Evolutionary conservation across 2,329 filamentous ascomycete genomes (phyloP), one percentile per base, ranked within the genome.

Genomic region (Pseudogymnoascus sp.): DNA sequence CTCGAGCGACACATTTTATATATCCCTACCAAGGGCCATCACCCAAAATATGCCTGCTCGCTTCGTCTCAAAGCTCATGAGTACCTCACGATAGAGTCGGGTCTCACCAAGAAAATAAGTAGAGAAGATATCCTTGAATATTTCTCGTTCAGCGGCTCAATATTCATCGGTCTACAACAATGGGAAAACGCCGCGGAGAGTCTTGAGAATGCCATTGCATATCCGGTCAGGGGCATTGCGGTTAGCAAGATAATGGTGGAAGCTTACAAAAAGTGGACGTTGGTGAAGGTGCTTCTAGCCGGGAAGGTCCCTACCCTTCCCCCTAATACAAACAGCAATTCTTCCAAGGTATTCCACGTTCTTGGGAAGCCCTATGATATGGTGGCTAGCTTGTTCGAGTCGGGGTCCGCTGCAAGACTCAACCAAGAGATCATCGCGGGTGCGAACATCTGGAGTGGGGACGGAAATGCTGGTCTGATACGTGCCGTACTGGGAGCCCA

Each of bases 191-290:
- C 89, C 0, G 75, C 80, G 14, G 79, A 80, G 38, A 84, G 86
- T 31, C 79, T 92, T 26, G 83, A 85, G 67, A 80, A 83, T 63
- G 82, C 84, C 45, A 78, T 96, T 37, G 83, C 86, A 2, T 86
- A 87, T 63, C 90, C 92, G 0, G 78, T 81, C 0, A 80, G 78
- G 60, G 86, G 86, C 19, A 78, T 80, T 33, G 80, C 84, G 37
- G 79, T 85, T 11, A 93, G 88, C 73, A 87, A 86, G 72, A 81
- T 95, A 60, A 94, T 94, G 88, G 80, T 89, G 3, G 91, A 96
- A 67, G 90, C 91, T 5, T 93, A 96, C 78, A 95, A 93, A 76
- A 95, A 93, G 74, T 97, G 91, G 89, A 72, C 95, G 7, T 77
- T 99, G 14, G 81, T 92, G 8, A 85, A 86, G 61, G 80, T 97